Percentiles rank a stretch among this genome's conserved stretches.
Evolutionary conservation across 345 rosid genomes (phyloP).

Genomic region (Citrus glauca): DNA sequence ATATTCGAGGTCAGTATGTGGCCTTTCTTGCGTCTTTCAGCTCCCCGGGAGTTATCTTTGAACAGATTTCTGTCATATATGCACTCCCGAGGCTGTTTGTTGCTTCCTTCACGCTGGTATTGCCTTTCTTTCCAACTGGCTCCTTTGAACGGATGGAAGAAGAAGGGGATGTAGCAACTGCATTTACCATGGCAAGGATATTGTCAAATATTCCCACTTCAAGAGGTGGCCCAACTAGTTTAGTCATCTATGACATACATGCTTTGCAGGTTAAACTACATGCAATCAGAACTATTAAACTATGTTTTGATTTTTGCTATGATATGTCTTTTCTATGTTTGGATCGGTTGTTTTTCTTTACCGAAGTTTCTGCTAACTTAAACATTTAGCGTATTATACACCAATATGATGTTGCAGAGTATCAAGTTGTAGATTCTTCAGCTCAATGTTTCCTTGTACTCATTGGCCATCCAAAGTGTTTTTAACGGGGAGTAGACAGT

Average conservation of each 20-base stretch:
- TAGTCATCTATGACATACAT: constrained; percentile 93
- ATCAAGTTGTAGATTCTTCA: background rate
- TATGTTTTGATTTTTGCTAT: background rate
- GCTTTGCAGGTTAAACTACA: constrained; percentile 73
- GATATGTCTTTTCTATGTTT: background rate
- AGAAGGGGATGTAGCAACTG: constrained; percentile 99
- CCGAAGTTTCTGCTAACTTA: background rate
- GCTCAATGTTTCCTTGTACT: background rate
- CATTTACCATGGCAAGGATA: constrained; percentile 95
- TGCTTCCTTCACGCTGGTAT: constrained; percentile 84
- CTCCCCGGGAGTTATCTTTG: constrained; percentile 90
- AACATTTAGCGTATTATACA: background rate
- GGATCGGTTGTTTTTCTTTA: background rate
- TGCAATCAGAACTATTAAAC: background rate
- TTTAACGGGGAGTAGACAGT: background rate
- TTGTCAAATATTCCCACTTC: constrained; percentile 92
- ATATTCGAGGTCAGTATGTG: constrained; percentile 88
- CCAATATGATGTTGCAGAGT: background rate
- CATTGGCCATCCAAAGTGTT: background rate
- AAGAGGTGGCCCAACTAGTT: constrained; percentile 96
- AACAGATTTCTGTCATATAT: constrained; percentile 95
- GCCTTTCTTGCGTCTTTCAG: constrained; percentile 93
- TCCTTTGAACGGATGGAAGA: constrained; percentile 99
- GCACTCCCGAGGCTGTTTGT: constrained; percentile 88
- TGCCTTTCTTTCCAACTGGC: constrained; percentile 98